Base-by-base conservation (phyloP, 768 basidiomycete genomes). In the Termitomyces eurrhizus region DNA sequence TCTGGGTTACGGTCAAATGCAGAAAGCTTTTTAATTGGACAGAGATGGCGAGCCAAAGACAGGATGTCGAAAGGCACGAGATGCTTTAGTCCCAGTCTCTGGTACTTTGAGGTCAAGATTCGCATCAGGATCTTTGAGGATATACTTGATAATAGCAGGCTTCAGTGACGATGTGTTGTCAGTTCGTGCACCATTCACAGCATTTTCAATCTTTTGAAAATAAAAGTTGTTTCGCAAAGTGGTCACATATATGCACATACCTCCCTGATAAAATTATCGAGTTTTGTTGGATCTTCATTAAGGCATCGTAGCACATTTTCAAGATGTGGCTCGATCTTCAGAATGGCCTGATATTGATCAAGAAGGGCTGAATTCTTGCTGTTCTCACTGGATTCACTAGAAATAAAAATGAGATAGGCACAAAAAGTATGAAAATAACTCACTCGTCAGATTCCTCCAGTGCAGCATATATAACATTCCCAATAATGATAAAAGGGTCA, bases 161-260 rank as follows among this genome's bases (percentile, higher is more conserved):
- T 51, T 58, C 24, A 58, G 16, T 7, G 57, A 50, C 2, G 39
- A 58, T 1, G 49, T 58, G 18, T 57, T 48, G 48, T 58, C 49
- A 13, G 49, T 50, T 21, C 7, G 2, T n/a, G 49, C 39, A 18
- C 14, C 18, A 32, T n/a, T 51, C 1, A 42, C 14, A 7, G 36
- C 49, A 24, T 4, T 5, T 12, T 51, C 26, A 14, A 50, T 50
- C 49, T 50, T 4, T 33, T 7, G 8, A 50, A 18, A 33, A 33
- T 50, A 5, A 21, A 7, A 45, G 1, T 29, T 29, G 4, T 29
- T 29, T 29, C 4, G 29, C 29, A 29, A 21, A 24, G 5, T 2
- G 2, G 14, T 21, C 7, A 4, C 13, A 46, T 42, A n/a, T 2
- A 46, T 24, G 12, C 16, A 50, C 29, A 6, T 32, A 50, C 29